A percentile compares a stretch with the other conserved stretches of the same genome.
Conservation (phyloP, 2,329 filamentous ascomycete species). For the Dichotomopilus funicola region DNA sequence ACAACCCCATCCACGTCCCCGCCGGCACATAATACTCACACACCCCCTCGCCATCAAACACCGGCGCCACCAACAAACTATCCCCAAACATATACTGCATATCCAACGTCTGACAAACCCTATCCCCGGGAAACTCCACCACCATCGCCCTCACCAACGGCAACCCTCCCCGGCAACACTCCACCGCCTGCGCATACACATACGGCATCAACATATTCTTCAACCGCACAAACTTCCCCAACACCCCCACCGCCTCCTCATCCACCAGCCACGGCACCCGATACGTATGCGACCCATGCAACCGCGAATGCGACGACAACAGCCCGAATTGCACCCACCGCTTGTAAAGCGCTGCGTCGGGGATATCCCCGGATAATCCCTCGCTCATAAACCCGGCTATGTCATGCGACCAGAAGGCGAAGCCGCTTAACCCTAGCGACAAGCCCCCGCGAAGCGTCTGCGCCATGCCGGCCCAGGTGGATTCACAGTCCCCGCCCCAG, state of each 20-base stretch:
- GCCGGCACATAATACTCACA: background rate
- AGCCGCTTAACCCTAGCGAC: background rate
- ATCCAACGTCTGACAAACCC: background rate
- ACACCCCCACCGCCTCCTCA: background rate
- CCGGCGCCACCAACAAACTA: background rate
- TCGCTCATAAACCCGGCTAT: background rate
- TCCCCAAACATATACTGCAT: background rate
- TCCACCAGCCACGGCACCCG: background rate
- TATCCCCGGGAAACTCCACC: background rate
- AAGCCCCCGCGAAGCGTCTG: background rate
- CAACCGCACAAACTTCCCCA: background rate
- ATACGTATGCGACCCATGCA: background rate
- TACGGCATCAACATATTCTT: background rate
- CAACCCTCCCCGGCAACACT: background rate
- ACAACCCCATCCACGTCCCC: background rate
- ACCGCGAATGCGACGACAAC: background rate
- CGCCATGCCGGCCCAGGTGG: background rate
- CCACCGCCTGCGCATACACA: background rate
- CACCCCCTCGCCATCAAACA: background rate
- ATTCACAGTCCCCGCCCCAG: background rate
- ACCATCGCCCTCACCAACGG: background rate
- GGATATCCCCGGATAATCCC: background rate
- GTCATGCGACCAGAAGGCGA: background rate
- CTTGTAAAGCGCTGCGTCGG: background rate
- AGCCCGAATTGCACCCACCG: background rate